Conservation (phyloP, 352 stramenopile species). For the Globisporangium polare region DNA sequence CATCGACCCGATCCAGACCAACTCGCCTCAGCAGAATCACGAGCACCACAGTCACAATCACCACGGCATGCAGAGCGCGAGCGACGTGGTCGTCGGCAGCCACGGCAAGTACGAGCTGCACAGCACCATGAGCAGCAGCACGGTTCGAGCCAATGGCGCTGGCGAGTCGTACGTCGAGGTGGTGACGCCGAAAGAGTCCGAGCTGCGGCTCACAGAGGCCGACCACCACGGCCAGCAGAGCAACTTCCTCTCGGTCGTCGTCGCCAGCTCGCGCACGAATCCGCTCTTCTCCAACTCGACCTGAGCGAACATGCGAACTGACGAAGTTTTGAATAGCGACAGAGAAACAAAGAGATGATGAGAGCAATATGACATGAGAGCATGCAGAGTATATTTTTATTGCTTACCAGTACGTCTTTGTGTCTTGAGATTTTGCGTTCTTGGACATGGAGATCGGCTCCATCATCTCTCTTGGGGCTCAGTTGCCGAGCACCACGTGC, state of each 20-base stretch:
- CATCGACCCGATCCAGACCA: slow-evolving; percentile 46
- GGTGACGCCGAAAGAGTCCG: slow-evolving; percentile 38
- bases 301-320: background rate
- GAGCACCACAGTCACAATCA: no score
- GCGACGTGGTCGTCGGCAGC: slow-evolving; percentile 17
- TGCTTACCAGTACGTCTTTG: slow-evolving; percentile 14
- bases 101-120: slow-evolving; percentile 31
- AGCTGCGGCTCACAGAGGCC: slow-evolving; percentile 38
- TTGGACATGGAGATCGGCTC: background rate
- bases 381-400: slow-evolving; percentile 12
- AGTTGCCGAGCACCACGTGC: slow-evolving; percentile 75
- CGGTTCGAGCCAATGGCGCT: background rate
- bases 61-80: slow-evolving; percentile 14
- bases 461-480: background rate
- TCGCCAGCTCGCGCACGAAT: slow-evolving; percentile 55
- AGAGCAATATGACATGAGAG: background rate
- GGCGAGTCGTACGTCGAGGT: slow-evolving; percentile 32
- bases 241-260: slow-evolving; percentile 53
- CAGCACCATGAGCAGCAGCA: background rate
- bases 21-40: slow-evolving; percentile 17
- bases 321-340: background rate
- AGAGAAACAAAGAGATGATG: background rate
- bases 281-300: slow-evolving; percentile 30
- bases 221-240: slow-evolving; percentile 28
- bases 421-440: background rate